Base-by-base conservation (phyloP, 2,329 filamentous ascomycete genomes). In the Cytospora piceae region DNA sequence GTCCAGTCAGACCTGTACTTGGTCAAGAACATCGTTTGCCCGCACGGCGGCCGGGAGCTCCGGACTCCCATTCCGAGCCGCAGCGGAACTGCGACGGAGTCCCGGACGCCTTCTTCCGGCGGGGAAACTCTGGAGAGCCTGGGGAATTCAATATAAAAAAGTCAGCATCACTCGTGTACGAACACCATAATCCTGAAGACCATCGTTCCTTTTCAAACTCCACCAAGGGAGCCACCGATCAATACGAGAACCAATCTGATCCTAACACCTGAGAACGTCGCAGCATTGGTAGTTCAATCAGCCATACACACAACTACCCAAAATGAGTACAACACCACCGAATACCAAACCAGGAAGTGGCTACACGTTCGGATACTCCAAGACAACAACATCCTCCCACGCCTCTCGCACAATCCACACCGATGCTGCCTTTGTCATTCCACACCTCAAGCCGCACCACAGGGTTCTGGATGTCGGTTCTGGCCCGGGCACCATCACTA, bases 401-500 rank as follows among this genome's bases (percentile, higher is more conserved):
- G 61, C 65, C 51, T 64, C 65, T 2, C 65, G 65, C 52, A 67
- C 65, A 4, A 58, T 67, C 20, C 27, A 64, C 32, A 42, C 56
- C 7, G 65, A 67, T 20, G 65, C 61, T 52, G 34, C 52, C 57
- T 67, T 67, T 22, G 46, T 61, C 12, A 32, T 67, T 27, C 61
- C 53, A 20, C 39, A 63, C 29, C 37, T 63, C 20, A 56, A 39
- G 42, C 61, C 65, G 6, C 61, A 67, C 27, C 57, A 61, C 27
- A 59, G 27, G 37, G 37, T 66, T 20, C 34, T 67, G 5, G 65
- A 67, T 46, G 57, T 67, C 5, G 65, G 65, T 15, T 67, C 56
- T 34, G 65, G 65, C 8, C 65, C 65, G 8, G 65, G 65, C 1
- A 67, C 61, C 57, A 67, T 67, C 57, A 67, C 65, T 12, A 31